These are phyloP conservation scores for Passiflora organensis DNA, from an alignment of 345 rosid genomes.

Conservation along the genomic window DNA sequence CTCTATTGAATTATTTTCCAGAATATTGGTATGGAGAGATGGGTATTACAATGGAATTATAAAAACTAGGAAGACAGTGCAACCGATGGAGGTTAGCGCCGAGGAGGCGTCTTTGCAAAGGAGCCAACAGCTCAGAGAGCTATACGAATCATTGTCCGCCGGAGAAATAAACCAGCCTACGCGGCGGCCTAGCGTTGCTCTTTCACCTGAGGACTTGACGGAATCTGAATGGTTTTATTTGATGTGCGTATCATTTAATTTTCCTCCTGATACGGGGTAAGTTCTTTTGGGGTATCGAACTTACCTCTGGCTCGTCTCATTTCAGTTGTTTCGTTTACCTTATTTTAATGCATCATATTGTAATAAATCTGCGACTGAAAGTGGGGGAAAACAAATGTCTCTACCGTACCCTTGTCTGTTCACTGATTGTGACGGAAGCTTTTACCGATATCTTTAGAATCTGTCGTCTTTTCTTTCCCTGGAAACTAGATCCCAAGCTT, in stretches of 20 bases:
- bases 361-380: no score
- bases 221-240: conserved; percentile 97
- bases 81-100: conserved; percentile 78
- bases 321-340: no score
- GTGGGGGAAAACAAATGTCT: no score
- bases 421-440: no score
- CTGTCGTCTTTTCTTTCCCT: no score
- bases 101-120: conserved; percentile 91
- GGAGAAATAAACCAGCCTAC: conserved; percentile 71
- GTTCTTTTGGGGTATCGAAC: conserved; percentile 12
- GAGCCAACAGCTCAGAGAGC: conserved; percentile 93
- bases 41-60: conserved; percentile 97
- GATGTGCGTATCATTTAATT: conserved; percentile 96
- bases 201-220: conserved; percentile 93
- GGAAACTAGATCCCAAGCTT: no score
- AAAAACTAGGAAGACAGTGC: conserved; percentile 94
- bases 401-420: no score
- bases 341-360: no score
- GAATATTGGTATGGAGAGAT: conserved; percentile 82
- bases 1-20: conserved; percentile 5
- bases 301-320: no score
- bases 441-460: no score
- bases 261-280: conserved; percentile 78
- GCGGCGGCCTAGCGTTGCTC: conserved; percentile 67
- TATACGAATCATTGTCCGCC: conserved; percentile 71